Percentiles rank a stretch among this genome's conserved stretches.
These are phyloP conservation scores for Tylopilus cervinicoccineus DNA, from an alignment of 768 basidiomycete species.

Conservation along the genomic window DNA sequence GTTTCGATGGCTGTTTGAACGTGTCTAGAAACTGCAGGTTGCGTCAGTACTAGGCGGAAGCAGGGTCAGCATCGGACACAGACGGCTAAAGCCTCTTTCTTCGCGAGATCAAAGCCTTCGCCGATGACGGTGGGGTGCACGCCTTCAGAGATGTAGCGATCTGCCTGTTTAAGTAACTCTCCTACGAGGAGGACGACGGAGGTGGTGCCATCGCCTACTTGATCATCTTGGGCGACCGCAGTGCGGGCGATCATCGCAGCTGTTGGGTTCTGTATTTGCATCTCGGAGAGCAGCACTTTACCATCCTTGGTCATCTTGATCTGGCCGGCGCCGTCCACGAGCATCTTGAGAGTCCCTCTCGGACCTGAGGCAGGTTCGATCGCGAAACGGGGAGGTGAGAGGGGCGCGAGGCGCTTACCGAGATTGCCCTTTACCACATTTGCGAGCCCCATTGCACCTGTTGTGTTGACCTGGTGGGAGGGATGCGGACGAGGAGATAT, in stretches of 20 bases:
- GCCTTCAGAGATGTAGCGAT: constrained; percentile 96
- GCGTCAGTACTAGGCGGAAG: constrained; percentile 19
- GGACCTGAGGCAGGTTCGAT: constrained; percentile 59
- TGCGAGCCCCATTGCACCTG: constrained; percentile 95
- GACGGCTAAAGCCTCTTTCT: constrained; percentile 89
- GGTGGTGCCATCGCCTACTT: constrained; percentile 98
- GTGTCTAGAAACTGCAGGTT: constrained; percentile 78
- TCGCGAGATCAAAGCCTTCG: constrained; percentile 95
- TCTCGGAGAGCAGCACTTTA: constrained; percentile 96
- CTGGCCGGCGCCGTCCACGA: constrained; percentile 96
- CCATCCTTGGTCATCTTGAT: constrained; percentile 99
- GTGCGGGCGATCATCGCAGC: constrained; percentile 99
- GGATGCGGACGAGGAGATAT: constrained; percentile 20
- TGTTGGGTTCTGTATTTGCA: constrained; percentile 99
- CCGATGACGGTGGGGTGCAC: constrained; percentile 96
- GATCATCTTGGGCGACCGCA: constrained; percentile 97
- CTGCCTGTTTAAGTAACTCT: constrained; percentile 94
- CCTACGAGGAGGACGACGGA: constrained; percentile 95
- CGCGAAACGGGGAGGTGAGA: constrained; percentile 13
- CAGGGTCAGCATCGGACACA: constrained; percentile 31
- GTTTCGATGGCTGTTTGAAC: constrained; percentile 73
- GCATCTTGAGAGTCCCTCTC: constrained; percentile 97
- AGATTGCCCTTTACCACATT: constrained; percentile 96
- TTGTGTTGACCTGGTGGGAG: constrained; percentile 72
- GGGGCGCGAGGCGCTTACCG: constrained; percentile 49